Base-by-base conservation (phyloP, 352 stramenopile genomes). In the Globisporangium recalcitrans region DNA sequence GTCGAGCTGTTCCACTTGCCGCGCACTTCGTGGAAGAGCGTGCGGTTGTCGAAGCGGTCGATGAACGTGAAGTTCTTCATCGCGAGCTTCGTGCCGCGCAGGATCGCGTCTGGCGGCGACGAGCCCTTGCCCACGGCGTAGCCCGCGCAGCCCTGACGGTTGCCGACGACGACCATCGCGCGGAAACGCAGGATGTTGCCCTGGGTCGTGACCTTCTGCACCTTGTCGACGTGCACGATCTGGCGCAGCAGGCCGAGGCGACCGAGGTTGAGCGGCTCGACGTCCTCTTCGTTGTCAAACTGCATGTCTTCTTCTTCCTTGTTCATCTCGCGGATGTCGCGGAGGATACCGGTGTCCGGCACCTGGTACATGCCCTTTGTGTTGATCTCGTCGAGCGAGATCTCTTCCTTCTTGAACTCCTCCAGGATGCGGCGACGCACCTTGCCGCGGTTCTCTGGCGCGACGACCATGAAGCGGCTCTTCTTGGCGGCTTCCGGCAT, bases 1-100 rank as follows among this genome's bases (percentile, higher is more conserved):
- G 86, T 96, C 72, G 89, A 98, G 55, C 85, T 97, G 79, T 98
- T 98, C 82, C 97, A 97, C 72, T 96, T 97, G 68, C 96, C 96
- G 26, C 80, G 80, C 64, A 98, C 78, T 69, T 98, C 93, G 65
- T 97, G 83, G 64, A 84, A 97, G 44, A 98, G 75, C 56, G 88
- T 95, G 56, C 78, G 76, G 62, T 96, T 79, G 60, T 97, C 80
- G 72, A 98, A 98, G 58, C 93, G 88, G 75, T 98, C 93, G 38
- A 98, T 83, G 78, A 97, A 98, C 63, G 95, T 96, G 55, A 98
- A 96, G 67, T 96, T 96, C 65, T 95, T 93, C 68, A 96, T 95
- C 62, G 89, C 93, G 54, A 93, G 83, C 63, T 94, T 89, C 52
- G 74, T 93, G 54, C 92, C 96, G 52, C 92, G 85, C 47, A 91